These are phyloP conservation scores for Cephaloascus albidus DNA, from an alignment of 805 yeast genomes.

Conservation along the genomic window DNA sequence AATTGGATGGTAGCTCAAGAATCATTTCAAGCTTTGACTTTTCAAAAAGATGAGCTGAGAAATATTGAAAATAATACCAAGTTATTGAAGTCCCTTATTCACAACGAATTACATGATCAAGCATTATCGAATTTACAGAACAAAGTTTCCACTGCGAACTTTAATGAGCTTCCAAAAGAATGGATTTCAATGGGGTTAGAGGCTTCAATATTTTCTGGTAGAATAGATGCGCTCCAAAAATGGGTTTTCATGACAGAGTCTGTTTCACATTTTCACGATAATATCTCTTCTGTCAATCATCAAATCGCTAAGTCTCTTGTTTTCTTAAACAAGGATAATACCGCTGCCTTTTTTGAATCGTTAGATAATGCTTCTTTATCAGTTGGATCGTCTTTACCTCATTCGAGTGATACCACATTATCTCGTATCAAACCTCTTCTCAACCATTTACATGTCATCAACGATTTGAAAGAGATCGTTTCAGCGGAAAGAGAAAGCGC, in stretches of 20 bases:
- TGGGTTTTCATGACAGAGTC: slow-evolving; percentile 54
- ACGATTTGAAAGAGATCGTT: slow-evolving; percentile 39
- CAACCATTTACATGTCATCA: slow-evolving; percentile 49
- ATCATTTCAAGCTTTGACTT: slow-evolving; percentile 63
- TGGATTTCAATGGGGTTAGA: slow-evolving; percentile 66
- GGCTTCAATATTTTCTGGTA: slow-evolving; percentile 63
- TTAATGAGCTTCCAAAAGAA: slow-evolving; percentile 29
- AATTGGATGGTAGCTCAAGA: slow-evolving; percentile 85
- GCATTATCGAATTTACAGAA: slow-evolving; percentile 42
- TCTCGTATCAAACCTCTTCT: slow-evolving; percentile 37
- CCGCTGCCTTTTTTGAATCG: slow-evolving; percentile 22
- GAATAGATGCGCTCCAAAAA: slow-evolving; percentile 32
- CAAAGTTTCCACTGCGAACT: slow-evolving; percentile 5
- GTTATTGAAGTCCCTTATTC: slow-evolving; percentile 59
- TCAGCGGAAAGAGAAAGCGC: not conserved
- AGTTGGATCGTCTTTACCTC: slow-evolving; percentile 52
- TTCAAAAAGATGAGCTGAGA: slow-evolving; percentile 12
- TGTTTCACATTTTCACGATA: slow-evolving; percentile 24
- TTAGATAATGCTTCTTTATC: slow-evolving; percentile 42
- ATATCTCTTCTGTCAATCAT: slow-evolving; percentile 48
- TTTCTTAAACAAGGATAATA: slow-evolving; percentile 26
- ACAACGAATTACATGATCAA: slow-evolving; percentile 68
- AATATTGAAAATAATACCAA: slow-evolving; percentile 37
- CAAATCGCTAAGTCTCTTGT: slow-evolving; percentile 58
- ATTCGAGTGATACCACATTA: slow-evolving; percentile 39